These are phyloP conservation scores for Byssochlamys sp. DNA, from an alignment of 2,329 filamentous ascomycete genomes.

Conservation along the genomic window DNA sequence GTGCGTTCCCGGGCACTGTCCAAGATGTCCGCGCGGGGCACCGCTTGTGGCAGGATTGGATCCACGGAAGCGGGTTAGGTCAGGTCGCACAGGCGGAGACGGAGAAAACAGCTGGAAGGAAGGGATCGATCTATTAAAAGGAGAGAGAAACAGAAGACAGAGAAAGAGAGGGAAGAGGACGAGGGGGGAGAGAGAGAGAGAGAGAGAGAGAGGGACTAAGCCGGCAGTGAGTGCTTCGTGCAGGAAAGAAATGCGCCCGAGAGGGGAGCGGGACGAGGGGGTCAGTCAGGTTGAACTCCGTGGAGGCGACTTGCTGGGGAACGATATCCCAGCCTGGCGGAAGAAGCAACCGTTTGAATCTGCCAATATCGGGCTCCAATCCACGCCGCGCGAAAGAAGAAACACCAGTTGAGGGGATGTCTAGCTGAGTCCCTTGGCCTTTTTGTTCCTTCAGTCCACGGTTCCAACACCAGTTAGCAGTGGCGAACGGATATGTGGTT, in stretches of 20 bases:
- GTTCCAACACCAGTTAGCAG: not conserved
- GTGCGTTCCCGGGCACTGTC: not conserved
- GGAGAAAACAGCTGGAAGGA: not conserved
- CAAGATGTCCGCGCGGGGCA: not conserved
- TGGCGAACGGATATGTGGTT: not conserved
- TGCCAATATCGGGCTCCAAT: not conserved
- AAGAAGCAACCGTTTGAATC: constrained; percentile 1
- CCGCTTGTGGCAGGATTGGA: not conserved
- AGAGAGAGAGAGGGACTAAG: not conserved
- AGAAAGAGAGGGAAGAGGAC: not conserved
- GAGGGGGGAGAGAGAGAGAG: not conserved
- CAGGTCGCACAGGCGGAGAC: not conserved
- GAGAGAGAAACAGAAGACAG: not conserved
- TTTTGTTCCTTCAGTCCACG: not conserved
- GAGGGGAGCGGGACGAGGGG: not conserved
- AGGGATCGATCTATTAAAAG: not conserved
- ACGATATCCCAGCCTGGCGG: constrained; percentile 1
- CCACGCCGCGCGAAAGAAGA: not conserved
- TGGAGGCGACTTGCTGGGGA: not conserved
- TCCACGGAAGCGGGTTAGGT: not conserved
- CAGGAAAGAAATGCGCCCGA: not conserved
- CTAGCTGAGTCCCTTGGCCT: not conserved
- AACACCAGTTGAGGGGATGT: not conserved
- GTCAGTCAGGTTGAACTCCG: not conserved
- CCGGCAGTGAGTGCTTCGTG: not conserved